Evolutionary conservation across 2,329 filamentous ascomycete genomes (phyloP).

Genomic region (Nemania sp.): DNA sequence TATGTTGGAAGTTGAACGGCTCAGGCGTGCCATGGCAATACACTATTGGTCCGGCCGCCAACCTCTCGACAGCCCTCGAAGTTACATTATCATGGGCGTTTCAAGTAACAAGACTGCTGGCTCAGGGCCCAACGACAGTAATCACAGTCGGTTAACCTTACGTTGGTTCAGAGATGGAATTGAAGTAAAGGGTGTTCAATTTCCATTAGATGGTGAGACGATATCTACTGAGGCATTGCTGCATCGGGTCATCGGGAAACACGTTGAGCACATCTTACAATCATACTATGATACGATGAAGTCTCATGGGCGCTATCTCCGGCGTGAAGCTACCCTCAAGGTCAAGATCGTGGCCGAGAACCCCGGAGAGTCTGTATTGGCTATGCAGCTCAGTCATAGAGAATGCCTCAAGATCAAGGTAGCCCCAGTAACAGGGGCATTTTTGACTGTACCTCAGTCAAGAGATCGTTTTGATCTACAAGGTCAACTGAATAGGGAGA

Average conservation of each 20-base stretch:
- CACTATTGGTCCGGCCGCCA: slow-evolving; percentile 84
- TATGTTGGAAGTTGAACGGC: slow-evolving; percentile 73
- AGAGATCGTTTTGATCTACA: slow-evolving; percentile 62
- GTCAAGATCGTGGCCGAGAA: slow-evolving; percentile 62
- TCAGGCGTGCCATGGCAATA: slow-evolving; percentile 80
- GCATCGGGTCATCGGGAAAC: slow-evolving; percentile 72
- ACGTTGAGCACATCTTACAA: slow-evolving; percentile 72
- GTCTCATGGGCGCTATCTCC: slow-evolving; percentile 62
- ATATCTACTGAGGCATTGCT: slow-evolving; percentile 77
- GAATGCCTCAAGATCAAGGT: slow-evolving; percentile 66
- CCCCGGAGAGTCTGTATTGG: slow-evolving; percentile 68
- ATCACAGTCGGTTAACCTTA: slow-evolving; percentile 59
- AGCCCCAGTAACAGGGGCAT: slow-evolving; percentile 77
- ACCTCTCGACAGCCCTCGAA: slow-evolving; percentile 65
- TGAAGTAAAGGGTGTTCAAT: slow-evolving; percentile 69
- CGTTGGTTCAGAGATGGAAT: slow-evolving; percentile 87
- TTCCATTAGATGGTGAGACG: slow-evolving; percentile 66
- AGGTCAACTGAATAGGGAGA: slow-evolving; percentile 61
- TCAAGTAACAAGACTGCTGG: slow-evolving; percentile 62
- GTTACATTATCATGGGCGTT: slow-evolving; percentile 88
- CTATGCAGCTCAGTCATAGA: slow-evolving; percentile 69
- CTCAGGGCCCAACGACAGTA: slow-evolving; percentile 44
- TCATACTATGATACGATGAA: slow-evolving; percentile 65
- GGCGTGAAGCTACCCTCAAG: slow-evolving; percentile 60
- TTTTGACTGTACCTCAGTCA: slow-evolving; percentile 69